Conservation (phyloP, 2,329 filamentous ascomycete species). For the Huntiella omanensis region DNA sequence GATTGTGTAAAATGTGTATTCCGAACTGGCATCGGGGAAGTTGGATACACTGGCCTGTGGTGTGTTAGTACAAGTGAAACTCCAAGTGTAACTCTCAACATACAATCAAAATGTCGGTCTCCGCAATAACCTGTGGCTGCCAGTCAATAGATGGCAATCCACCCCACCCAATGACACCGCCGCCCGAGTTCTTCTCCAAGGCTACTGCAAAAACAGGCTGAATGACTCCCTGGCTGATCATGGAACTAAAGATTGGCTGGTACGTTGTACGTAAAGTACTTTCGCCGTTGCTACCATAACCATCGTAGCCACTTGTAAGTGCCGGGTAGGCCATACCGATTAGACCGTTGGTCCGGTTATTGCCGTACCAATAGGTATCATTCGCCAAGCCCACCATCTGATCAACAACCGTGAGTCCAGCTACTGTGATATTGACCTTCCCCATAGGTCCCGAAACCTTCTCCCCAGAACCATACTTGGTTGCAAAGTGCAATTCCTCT, state of each 20-base stretch:
- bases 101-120: conserved; percentile 27
- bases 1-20: conserved; percentile 34
- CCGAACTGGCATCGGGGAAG: conserved; percentile 12
- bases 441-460: conserved; percentile 28
- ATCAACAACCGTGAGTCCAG: conserved; percentile 23
- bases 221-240: conserved; percentile 26
- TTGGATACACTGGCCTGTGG: conserved; percentile 25
- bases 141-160: conserved; percentile 24
- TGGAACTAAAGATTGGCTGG: conserved; percentile 29
- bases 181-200: conserved; percentile 27
- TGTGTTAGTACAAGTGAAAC: conserved; percentile 3
- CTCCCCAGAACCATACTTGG: conserved; percentile 31
- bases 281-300: conserved; percentile 2
- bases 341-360: conserved; percentile 32
- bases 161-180: conserved; percentile 28
- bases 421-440: conserved; percentile 26
- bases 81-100: conserved; percentile 13
- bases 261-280: conserved; percentile 21
- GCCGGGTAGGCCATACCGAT: conserved; percentile 32
- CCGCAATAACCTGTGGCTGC: conserved; percentile 16
- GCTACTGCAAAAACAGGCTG: conserved; percentile 29
- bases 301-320: conserved; percentile 26
- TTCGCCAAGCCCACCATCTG: conserved; percentile 32
- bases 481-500: conserved; percentile 25
- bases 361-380: conserved; percentile 30